Percentiles rank a stretch among this genome's conserved stretches.
phyloP scores from a whole-genome alignment of 352 stramenopile genomes.

The Phytophthora colocasiae region DNA sequence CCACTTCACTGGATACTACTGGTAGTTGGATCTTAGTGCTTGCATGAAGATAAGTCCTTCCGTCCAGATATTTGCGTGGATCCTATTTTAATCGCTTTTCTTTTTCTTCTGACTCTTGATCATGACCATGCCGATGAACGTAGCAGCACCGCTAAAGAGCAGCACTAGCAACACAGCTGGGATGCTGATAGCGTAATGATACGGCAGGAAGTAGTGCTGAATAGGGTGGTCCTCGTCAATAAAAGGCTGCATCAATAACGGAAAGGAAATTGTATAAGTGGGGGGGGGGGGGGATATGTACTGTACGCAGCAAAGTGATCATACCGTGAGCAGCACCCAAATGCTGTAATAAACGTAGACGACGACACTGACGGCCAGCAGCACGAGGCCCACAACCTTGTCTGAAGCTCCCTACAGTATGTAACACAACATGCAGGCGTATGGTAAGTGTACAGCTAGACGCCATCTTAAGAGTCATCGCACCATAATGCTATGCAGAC shows the following conservation, averaged over 20 bases:
- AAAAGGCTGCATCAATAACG: slow-evolving; percentile 73
- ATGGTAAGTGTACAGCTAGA: not conserved
- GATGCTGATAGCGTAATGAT: slow-evolving; percentile 91
- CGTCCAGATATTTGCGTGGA: not conserved
- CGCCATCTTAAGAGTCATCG: not conserved
- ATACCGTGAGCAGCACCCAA: slow-evolving; percentile 92
- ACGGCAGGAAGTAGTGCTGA: slow-evolving; percentile 88
- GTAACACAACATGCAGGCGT: not conserved
- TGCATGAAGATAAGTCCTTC: too few species aligned
- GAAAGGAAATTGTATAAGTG: not conserved
- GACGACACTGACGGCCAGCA: slow-evolving; percentile 82
- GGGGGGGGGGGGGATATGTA: not conserved
- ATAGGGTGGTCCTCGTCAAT: slow-evolving; percentile 81
- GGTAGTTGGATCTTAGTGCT: too few species aligned
- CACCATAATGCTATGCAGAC: slow-evolving; percentile 19
- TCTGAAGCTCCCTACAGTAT: slow-evolving; percentile 66
- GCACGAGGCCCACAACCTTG: slow-evolving; percentile 74
- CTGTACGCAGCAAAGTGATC: not conserved
- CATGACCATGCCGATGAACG: slow-evolving; percentile 91
- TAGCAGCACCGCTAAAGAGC: slow-evolving; percentile 83
- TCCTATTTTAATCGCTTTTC: slow-evolving; percentile 45
- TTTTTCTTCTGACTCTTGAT: slow-evolving; percentile 88
- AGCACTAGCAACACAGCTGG: slow-evolving; percentile 86
- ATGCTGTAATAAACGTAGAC: slow-evolving; percentile 93
- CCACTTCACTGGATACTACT: too few species aligned